Base-by-base conservation (phyloP, 1,284 basidiomycete species). In the Moesziomyces globuligerus region DNA sequence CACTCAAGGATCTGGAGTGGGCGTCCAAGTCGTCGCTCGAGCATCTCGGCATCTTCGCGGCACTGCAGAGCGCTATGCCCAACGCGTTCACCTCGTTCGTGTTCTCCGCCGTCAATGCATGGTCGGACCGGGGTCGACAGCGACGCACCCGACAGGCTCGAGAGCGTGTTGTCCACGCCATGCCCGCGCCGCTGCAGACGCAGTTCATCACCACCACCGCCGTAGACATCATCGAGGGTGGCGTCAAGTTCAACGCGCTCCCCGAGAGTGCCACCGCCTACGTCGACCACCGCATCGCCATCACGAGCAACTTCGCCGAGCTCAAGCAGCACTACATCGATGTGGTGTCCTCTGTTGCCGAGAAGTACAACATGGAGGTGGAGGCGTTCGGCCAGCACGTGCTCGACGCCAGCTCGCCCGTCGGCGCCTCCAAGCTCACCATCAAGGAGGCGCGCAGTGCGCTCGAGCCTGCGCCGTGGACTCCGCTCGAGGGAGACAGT, bases 201-300 rank as follows among this genome's bases (percentile, higher is more conserved):
- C 74, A 87, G 26, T 83, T 89, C n/a, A 84, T 86, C 36, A 91
- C 89, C 4, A 90, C 89, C 0, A 89, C 90, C 74, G 90, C 90
- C 3, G 85, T 88, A 38, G 89, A 90, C 74, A 79, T 90, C 10
- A 86, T 90, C 41, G 75, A 84, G 7, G 90, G 89, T 3, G 90
- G 90, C 15, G 87, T 90, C 36, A 90, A 91, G 81, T 84, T 83
- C 48, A 89, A 89, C 69, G 88, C 88, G 3, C 84, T 89, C 0
- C 88, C 88, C 2, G 88, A 89, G 79, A 83, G 83, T 56, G 86
- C 86, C 3, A 85, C 83, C 66, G 87, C 87, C 4, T 78, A 87
- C 24, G 49, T 89, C 46, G 88, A 90, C 72, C 88, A 88, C 73
- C 86, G 88, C 26, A 87, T 89, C 60, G 85, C 86, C 8, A 86